Evolutionary conservation across 2,329 filamentous ascomycete genomes (phyloP).

Genomic region (Cylindrodendrum hubeiense): DNA sequence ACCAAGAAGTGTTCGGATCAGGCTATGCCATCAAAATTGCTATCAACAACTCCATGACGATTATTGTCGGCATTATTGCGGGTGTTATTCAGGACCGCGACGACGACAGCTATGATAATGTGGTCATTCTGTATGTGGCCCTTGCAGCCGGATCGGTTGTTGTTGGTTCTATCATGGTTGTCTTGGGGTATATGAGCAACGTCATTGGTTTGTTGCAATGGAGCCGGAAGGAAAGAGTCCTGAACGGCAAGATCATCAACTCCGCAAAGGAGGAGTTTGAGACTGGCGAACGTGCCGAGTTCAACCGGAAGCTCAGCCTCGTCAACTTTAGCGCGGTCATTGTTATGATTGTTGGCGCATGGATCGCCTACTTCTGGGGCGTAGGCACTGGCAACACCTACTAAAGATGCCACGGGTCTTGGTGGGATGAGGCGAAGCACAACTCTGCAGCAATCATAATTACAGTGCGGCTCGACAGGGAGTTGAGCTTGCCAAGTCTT

Average conservation of each 20-base stretch:
- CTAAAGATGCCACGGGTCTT: slow-evolving; percentile 1
- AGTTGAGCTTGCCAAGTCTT: too few relatives aligned
- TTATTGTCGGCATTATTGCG: slow-evolving; percentile 68
- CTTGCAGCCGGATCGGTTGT: slow-evolving; percentile 63
- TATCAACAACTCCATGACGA: slow-evolving; percentile 74
- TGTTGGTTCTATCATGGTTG: slow-evolving; percentile 56
- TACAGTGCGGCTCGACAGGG: too few relatives aligned
- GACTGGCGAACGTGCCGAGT: slow-evolving; percentile 45
- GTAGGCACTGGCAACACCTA: slow-evolving; percentile 64
- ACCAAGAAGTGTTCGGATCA: slow-evolving; percentile 70
- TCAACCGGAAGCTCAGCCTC: slow-evolving; percentile 57
- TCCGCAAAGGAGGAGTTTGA: slow-evolving; percentile 57
- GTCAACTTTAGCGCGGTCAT: slow-evolving; percentile 58
- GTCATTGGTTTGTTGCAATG: slow-evolving; percentile 67
- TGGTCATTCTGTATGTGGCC: slow-evolving; percentile 67
- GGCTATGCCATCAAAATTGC: slow-evolving; percentile 72
- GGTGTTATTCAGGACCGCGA: slow-evolving; percentile 71
- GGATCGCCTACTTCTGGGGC: slow-evolving; percentile 72
- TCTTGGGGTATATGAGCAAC: slow-evolving; percentile 52
- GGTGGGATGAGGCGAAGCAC: too few relatives aligned
- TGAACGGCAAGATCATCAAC: slow-evolving; percentile 57
- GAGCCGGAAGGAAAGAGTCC: slow-evolving; percentile 66
- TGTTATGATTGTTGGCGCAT: slow-evolving; percentile 63
- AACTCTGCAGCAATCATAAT: too few relatives aligned
- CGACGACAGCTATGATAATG: slow-evolving; percentile 66